A percentile compares a stretch with the other conserved stretches of the same genome.
phyloP scores from a whole-genome alignment of 345 rosid species.

The Gossypium rotundifolium region DNA sequence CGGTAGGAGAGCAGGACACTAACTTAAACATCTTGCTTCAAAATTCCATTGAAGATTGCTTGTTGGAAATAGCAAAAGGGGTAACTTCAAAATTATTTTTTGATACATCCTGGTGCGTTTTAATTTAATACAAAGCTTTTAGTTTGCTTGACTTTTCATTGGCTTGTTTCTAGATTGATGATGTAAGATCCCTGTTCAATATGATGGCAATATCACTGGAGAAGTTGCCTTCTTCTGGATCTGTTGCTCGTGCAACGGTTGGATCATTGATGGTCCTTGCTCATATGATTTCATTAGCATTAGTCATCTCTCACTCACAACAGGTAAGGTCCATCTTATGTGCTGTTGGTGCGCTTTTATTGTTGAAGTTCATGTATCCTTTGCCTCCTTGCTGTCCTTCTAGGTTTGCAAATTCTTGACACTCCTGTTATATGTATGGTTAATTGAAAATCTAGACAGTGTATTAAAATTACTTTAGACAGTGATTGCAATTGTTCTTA shows the following conservation, averaged over 20 bases:
- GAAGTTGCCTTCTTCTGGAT: conserved; percentile 70
- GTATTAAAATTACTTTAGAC: not conserved
- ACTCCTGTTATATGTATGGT: not conserved
- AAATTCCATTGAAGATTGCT: conserved; percentile 86
- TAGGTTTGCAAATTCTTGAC: not conserved
- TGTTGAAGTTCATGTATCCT: not conserved
- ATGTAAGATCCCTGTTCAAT: conserved; percentile 56
- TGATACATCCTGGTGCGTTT: conserved; percentile 9
- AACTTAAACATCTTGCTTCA: conserved; percentile 51
- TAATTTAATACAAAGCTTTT: not conserved
- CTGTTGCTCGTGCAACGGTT: conserved; percentile 67
- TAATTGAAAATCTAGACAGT: too few relatives aligned
- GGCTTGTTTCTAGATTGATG: conserved; percentile 40
- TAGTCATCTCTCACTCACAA: conserved; percentile 45
- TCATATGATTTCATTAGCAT: conserved; percentile 63
- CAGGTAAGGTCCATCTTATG: conserved; percentile 32
- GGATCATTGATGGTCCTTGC: conserved; percentile 78
- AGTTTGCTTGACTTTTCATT: conserved; percentile 9
- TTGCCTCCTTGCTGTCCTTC: not conserved
- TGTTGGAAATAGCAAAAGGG: conserved; percentile 85
- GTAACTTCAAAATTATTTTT: conserved; percentile 27
- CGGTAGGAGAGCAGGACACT: conserved; percentile 61
- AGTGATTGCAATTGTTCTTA: not conserved
- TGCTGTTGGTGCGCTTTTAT: not conserved
- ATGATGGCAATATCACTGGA: conserved; percentile 85